Conservation (phyloP, 306 rosid species). For the Quercus gilva region DNA sequence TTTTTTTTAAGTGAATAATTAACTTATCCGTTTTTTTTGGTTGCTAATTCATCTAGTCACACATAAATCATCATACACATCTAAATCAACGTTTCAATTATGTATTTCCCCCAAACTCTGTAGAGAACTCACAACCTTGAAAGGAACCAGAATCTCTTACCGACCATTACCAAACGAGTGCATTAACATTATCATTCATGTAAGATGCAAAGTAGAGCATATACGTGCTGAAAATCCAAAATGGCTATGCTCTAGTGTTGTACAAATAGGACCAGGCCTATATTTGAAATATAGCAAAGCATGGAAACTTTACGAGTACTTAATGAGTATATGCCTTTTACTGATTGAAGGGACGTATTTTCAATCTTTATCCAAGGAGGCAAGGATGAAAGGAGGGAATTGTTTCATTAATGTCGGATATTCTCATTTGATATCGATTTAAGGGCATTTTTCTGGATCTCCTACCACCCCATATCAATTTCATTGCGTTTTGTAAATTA, state of each 20-base stretch:
- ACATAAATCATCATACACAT: constrained; percentile 6
- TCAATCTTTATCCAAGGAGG: constrained; percentile 25
- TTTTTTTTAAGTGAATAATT: background rate
- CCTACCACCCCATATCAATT: background rate
- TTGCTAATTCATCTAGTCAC: constrained; percentile 20
- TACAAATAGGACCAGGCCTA: background rate
- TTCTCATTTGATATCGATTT: constrained; percentile 17
- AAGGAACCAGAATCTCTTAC: constrained; percentile 38
- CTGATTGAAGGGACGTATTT: constrained; percentile 28
- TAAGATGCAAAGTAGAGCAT: constrained; percentile 32
- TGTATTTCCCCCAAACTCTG: background rate
- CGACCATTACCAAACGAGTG: constrained; percentile 19
- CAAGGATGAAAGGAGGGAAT: constrained; percentile 4
- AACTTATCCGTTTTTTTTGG: background rate
- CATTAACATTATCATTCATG: background rate
- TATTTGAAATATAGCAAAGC: background rate
- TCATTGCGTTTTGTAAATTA: background rate
- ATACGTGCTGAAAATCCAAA: background rate
- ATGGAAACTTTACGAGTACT: background rate
- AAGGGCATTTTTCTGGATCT: constrained; percentile 2
- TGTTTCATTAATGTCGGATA: constrained; percentile 25
- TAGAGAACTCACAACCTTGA: constrained; percentile 26
- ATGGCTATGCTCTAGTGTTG: background rate
- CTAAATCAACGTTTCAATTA: constrained; percentile 24
- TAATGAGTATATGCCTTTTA: constrained; percentile 44